Conservation (phyloP, 2,329 filamentous ascomycete species). For the Cryphonectria japonica region DNA sequence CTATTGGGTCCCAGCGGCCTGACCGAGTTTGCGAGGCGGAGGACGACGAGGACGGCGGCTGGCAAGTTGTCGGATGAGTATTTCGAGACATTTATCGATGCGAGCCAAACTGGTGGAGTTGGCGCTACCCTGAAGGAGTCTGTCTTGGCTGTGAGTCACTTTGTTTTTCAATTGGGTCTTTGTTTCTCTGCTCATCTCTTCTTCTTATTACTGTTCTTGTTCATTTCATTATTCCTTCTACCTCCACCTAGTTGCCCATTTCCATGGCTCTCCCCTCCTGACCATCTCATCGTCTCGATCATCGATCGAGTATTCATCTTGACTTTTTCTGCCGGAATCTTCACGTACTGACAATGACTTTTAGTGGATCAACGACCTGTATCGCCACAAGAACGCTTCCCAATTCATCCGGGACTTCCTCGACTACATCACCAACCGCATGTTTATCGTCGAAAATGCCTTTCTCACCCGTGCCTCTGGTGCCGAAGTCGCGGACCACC, state of each 20-base stretch:
- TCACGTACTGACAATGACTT: neutral
- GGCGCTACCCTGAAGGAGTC: conserved; percentile 28
- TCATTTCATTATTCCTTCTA: neutral
- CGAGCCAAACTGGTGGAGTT: conserved; percentile 26
- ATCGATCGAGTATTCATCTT: neutral
- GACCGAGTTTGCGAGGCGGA: conserved; percentile 28
- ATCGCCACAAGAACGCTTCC: conserved; percentile 27
- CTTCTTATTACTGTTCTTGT: neutral
- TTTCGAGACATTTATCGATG: conserved; percentile 29
- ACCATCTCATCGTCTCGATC: neutral
- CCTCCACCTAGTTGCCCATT: neutral
- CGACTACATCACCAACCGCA: conserved; percentile 29
- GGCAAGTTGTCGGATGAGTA: conserved; percentile 30
- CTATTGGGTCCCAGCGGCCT: conserved; percentile 24
- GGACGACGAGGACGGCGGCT: conserved; percentile 26
- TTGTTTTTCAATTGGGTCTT: neutral
- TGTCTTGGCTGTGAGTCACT: conserved; percentile 26
- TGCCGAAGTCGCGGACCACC: conserved; percentile 28
- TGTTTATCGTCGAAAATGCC: conserved; percentile 30
- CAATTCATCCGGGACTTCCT: conserved; percentile 30
- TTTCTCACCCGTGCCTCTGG: conserved; percentile 25
- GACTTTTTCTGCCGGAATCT: neutral
- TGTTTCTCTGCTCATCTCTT: too few species aligned
- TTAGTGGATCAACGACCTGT: conserved; percentile 30
- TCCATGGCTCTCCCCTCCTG: neutral